Conservation (phyloP, 2,329 filamentous ascomycete species). For the Claviceps monticola region DNA sequence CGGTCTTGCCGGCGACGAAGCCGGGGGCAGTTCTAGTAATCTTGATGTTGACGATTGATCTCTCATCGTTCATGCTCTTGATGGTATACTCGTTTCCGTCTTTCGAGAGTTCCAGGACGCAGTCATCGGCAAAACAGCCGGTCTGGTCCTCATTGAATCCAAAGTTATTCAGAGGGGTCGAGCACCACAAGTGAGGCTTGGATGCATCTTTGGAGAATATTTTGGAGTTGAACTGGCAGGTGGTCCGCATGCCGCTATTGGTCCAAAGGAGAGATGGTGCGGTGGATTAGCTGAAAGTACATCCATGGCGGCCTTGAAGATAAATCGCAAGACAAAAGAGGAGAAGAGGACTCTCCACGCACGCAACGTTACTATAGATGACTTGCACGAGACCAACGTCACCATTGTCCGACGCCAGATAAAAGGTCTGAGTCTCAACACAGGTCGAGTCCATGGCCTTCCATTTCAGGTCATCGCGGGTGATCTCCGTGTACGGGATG, state of each 20-base stretch:
- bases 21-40: conserved; percentile 64
- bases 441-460: conserved; percentile 64
- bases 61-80: conserved; percentile 76
- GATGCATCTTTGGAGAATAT: conserved; percentile 65
- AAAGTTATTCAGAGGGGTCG: conserved; percentile 63
- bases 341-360: conserved; percentile 22
- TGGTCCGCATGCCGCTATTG: conserved; percentile 70
- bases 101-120: conserved; percentile 72
- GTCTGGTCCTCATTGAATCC: conserved; percentile 75
- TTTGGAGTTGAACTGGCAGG: conserved; percentile 88
- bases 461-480: conserved; percentile 73
- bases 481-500: conserved; percentile 67
- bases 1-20: conserved; percentile 73
- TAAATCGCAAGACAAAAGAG: neutral
- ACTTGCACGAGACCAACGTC: conserved; percentile 70
- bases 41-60: conserved; percentile 73
- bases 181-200: conserved; percentile 69
- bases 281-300: neutral
- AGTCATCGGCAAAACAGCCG: conserved; percentile 74
- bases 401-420: conserved; percentile 69
- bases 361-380: conserved; percentile 97
- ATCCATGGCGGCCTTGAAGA: neutral
- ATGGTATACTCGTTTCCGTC: conserved; percentile 74
- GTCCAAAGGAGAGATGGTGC: neutral
- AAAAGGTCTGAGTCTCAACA: conserved; percentile 93